phyloP scores from a whole-genome alignment of 306 rosid species.

The Carpinus viminea region DNA sequence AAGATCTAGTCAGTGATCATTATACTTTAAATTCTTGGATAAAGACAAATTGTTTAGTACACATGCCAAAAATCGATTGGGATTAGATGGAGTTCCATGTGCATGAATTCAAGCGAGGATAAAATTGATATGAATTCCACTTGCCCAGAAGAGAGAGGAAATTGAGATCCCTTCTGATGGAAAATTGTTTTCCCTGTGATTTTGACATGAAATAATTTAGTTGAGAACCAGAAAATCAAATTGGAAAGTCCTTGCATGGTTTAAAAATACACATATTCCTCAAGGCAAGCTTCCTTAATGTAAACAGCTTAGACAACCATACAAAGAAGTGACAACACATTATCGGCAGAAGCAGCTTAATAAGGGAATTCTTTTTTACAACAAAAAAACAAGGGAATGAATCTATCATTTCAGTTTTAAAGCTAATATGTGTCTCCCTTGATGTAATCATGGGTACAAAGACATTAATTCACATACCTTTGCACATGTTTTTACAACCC shows the following conservation, averaged over 20 bases:
- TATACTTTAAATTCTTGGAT: neutral
- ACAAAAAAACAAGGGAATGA: conserved; percentile 32
- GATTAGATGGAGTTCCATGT: neutral
- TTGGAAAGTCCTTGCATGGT: no score
- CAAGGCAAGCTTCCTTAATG: neutral
- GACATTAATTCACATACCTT: conserved; percentile 40
- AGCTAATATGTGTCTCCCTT: conserved; percentile 11
- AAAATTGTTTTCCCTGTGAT: neutral
- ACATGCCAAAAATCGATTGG: conserved; percentile 1
- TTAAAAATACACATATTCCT: neutral
- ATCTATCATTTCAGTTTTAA: conserved; percentile 39
- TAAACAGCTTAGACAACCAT: neutral
- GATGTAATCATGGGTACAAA: conserved; percentile 17
- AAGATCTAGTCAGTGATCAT: conserved; percentile 21
- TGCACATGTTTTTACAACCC: conserved; percentile 40
- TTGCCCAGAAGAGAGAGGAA: neutral
- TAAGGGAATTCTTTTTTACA: neutral
- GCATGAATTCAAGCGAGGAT: neutral
- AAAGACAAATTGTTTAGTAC: conserved; percentile 9
- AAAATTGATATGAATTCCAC: neutral
- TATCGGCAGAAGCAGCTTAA: neutral
- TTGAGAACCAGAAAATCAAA: no score
- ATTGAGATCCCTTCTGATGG: neutral
- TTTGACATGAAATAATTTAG: no score
- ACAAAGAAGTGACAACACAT: neutral